Conservation (phyloP, 495 filamentous ascomycete genomes). For the Collariella sp. region DNA sequence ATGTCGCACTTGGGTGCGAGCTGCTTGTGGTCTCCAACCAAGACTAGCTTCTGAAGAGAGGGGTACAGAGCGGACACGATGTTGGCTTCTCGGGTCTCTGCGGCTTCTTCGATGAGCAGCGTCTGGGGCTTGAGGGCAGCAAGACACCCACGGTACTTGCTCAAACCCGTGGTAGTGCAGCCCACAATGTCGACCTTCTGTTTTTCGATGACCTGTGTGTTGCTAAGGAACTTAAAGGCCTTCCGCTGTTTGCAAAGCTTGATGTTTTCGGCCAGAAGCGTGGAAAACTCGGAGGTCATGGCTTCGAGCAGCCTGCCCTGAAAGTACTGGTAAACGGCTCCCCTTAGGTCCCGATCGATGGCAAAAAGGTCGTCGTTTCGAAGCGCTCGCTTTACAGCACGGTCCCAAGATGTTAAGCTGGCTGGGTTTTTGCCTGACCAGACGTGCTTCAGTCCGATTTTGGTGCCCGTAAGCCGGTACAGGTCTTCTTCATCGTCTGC, state of each 20-base stretch:
- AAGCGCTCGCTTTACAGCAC: conserved; percentile 9
- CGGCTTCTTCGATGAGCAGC: conserved; percentile 51
- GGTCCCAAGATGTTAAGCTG: conserved; percentile 7
- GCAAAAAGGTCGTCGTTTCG: conserved; percentile 24
- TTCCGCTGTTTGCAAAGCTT: conserved; percentile 29
- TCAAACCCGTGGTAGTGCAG: conserved; percentile 64
- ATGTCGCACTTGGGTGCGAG: conserved; percentile 41
- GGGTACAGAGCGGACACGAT: conserved; percentile 47
- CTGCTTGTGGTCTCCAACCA: conserved; percentile 51
- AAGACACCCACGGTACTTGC: conserved; percentile 72
- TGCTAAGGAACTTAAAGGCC: conserved; percentile 23
- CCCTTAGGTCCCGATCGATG: conserved; percentile 25
- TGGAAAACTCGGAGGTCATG: conserved; percentile 17
- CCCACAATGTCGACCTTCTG: conserved; percentile 36
- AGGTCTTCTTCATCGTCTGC: conserved; percentile 34
- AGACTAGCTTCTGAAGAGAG: conserved; percentile 45
- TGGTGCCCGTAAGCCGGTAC: conserved; percentile 27
- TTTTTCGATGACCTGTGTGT: conserved; percentile 23
- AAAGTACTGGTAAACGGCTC: conserved; percentile 35
- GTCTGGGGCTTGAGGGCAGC: conserved; percentile 57
- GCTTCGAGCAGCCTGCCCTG: conserved; percentile 27
- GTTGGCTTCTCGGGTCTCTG: conserved; percentile 48
- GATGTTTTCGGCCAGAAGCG: conserved; percentile 21
- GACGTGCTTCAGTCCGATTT: conserved; percentile 25
- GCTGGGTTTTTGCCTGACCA: conserved; percentile 31